Percentiles rank a stretch among this genome's conserved stretches.
phyloP scores from a whole-genome alignment of 257 asterid species.

The Rehmannia glutinosa region DNA sequence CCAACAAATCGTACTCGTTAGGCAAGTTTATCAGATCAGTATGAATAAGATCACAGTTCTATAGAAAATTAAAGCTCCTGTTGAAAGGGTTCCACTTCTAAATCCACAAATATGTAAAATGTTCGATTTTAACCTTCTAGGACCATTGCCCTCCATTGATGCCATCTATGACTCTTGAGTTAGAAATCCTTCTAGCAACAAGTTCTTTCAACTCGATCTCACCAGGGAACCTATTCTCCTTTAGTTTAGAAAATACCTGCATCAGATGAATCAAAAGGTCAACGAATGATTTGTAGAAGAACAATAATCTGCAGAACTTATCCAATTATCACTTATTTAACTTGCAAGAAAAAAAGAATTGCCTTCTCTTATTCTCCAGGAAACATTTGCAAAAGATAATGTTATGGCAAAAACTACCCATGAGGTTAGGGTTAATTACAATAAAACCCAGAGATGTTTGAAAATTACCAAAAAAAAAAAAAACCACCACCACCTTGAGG shows the following conservation, averaged over 20 bases:
- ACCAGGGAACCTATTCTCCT: constrained; percentile 78
- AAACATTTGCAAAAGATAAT: too few species aligned
- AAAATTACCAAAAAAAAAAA: too few species aligned
- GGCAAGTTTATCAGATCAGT: background rate
- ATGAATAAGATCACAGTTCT: background rate
- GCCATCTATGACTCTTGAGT: constrained; percentile 52
- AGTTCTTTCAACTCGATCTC: constrained; percentile 92
- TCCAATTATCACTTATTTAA: background rate
- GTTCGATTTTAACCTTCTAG: constrained; percentile 17
- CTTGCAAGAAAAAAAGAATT: background rate
- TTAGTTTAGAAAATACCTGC: constrained; percentile 84
- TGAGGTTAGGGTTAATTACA: too few species aligned
- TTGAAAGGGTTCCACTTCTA: background rate
- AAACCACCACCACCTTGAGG: too few species aligned
- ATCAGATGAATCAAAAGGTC: constrained; percentile 12
- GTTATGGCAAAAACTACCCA: too few species aligned
- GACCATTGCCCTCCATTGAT: constrained; percentile 36
- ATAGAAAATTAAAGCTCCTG: background rate
- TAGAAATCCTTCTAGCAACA: constrained; percentile 55
- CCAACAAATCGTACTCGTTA: background rate
- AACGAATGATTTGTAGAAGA: background rate
- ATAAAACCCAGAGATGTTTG: too few species aligned
- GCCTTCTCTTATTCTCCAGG: too few species aligned
- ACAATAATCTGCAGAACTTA: background rate
- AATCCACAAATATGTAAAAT: background rate